Percentiles rank a stretch among this genome's conserved stretches.
These are phyloP conservation scores for Cladophialophora yegresii DNA, from an alignment of 2,329 filamentous ascomycete species.

Conservation along the genomic window DNA sequence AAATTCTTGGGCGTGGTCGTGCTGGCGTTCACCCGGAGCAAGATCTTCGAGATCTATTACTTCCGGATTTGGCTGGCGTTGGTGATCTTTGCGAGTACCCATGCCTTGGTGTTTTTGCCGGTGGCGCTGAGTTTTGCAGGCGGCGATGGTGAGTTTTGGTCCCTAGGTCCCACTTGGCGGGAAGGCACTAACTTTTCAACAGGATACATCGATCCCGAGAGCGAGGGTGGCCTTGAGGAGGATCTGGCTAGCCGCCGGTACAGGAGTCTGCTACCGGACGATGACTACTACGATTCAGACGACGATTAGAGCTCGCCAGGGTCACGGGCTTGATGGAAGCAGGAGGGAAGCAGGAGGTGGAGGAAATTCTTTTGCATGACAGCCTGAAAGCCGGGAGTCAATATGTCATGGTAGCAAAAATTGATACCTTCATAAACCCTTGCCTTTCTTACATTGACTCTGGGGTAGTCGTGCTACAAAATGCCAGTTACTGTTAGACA, in stretches of 20 bases:
- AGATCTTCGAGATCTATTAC: conserved; percentile 99
- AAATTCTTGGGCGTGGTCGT: conserved; percentile 92
- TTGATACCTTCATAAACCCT: not conserved
- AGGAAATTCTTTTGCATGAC: not conserved
- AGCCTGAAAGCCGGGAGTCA: not conserved
- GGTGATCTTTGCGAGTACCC: conserved; percentile 82
- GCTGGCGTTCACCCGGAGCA: conserved; percentile 89
- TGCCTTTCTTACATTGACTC: not conserved
- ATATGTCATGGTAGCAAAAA: not conserved
- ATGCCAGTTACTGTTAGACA: too few species aligned
- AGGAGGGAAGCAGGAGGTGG: not conserved
- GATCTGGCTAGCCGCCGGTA: conserved; percentile 80
- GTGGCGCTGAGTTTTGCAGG: conserved; percentile 84
- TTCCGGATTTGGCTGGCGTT: conserved; percentile 95
- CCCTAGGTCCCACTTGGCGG: not conserved
- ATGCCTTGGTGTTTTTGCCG: conserved; percentile 88
- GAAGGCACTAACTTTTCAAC: not conserved
- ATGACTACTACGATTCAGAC: conserved; percentile 78
- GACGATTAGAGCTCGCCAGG: conserved; percentile 36
- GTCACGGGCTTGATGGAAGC: not conserved
- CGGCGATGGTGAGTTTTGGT: conserved; percentile 64
- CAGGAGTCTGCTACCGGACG: conserved; percentile 73
- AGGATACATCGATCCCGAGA: conserved; percentile 84
- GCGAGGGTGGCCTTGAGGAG: conserved; percentile 83
- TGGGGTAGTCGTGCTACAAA: not conserved